Base-by-base conservation (phyloP, 176 grass and related monocot species). In the Juncus effusus region DNA sequence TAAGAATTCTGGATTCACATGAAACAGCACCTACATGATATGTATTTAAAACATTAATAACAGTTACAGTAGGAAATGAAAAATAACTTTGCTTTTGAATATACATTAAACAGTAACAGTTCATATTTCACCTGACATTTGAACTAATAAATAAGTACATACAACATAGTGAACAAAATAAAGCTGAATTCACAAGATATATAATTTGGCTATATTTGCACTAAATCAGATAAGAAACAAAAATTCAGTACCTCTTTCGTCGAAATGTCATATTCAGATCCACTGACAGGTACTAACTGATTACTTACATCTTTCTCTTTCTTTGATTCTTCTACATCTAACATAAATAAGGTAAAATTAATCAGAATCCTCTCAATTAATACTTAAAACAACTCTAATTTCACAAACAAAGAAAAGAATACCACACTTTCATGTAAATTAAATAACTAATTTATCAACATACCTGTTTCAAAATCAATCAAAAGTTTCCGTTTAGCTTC, bases 401-500 rank as follows among this genome's bases (percentile, higher is more conserved):
- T 58, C 49, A 55, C 14, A 10, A 56, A 6, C 0, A 47, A 47
- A 47, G 44, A 6, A 47, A 47, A 47, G 44, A 47, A 47, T 47
- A 47, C 9, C 9, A 6, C 44, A 47, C 9, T 47, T 9, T 9
- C 44, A 47, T 6, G 9, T 47, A 47, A 6, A 47, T 47, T 9
- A 47, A 6, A 6, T 47, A 6, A 6, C 44, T 47, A 47, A 47
- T 47, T 9, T 47, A 47, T 47, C 44, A 47, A 47, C 9, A 47
- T 47, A 47, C 44, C 83, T 82, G 82, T 38, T 51, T 70, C 76
- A 12, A 50, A 55, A 13, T 65, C 67, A 76, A 76, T 60, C 41
- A 86, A 13, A 50, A 79, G 78, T 16, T 63, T 77, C 72, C 81
- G 89, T 80, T 80, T 89, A 39, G 6, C 63, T 10, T 16, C 45